Conservation (phyloP, 441 rosid species). For the Mallotus japonicus region DNA sequence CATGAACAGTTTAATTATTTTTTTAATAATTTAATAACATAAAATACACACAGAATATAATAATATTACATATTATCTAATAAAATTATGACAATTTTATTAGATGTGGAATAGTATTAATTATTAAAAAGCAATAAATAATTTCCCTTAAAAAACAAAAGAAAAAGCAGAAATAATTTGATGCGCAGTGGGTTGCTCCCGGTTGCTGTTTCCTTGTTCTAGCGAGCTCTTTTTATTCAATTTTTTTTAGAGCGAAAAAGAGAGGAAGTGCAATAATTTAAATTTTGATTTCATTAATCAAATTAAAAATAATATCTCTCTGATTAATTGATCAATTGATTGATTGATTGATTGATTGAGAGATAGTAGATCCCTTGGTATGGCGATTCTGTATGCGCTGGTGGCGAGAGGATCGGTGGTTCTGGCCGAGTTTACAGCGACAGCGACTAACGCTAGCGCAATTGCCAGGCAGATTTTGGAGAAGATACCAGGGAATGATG, state of each 20-base stretch:
- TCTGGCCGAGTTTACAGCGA: conserved; percentile 75
- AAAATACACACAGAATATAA: no score
- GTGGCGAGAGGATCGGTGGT: conserved; percentile 89
- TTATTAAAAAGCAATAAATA: no score
- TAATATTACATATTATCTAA: no score
- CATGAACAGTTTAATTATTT: no score
- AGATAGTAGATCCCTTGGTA: conserved; percentile 14
- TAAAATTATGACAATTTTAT: no score
- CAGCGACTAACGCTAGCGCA: conserved; percentile 77
- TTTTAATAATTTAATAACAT: no score
- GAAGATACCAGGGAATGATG: conserved; percentile 62
- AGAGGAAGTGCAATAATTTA: background rate
- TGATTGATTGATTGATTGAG: conserved; percentile 3
- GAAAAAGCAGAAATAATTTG: background rate
- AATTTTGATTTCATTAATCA: background rate
- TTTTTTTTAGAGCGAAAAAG: background rate
- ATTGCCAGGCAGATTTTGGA: conserved; percentile 80
- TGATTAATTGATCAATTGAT: no score
- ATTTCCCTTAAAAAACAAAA: no score
- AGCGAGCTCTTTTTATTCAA: background rate
- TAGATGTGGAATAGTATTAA: no score
- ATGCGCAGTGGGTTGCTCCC: no score
- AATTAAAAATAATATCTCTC: no score
- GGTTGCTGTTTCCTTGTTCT: no score
- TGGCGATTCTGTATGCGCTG: conserved; percentile 84